Evolutionary conservation across 306 rosid species (phyloP).

Genomic region (Malus fusca): DNA sequence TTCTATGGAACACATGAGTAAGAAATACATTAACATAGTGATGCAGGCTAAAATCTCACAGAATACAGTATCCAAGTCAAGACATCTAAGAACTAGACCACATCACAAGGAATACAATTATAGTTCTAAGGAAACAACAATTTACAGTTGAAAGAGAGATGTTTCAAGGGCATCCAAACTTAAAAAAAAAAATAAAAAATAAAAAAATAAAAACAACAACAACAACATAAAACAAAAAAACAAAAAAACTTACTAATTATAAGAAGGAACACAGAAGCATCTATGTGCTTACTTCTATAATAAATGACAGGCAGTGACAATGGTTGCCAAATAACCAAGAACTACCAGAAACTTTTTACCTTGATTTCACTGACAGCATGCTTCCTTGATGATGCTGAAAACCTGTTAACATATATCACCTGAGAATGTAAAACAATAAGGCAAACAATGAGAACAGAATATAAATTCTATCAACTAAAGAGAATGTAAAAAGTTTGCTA

Average conservation of each 20-base stretch:
- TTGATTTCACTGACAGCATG: constrained; percentile 77
- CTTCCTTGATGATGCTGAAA: constrained; percentile 71
- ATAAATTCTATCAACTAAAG: background rate
- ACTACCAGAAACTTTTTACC: constrained; percentile 63
- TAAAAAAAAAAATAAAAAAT: no score
- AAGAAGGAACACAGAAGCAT: background rate
- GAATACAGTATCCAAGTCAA: background rate
- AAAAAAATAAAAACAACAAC: no score
- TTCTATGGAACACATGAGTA: background rate
- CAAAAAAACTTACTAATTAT: background rate
- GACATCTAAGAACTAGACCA: background rate
- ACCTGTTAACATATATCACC: constrained; percentile 91
- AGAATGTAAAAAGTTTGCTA: background rate
- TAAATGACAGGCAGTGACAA: background rate
- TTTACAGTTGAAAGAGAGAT: background rate
- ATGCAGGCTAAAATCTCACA: background rate
- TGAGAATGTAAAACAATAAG: constrained; percentile 30
- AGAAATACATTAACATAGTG: background rate
- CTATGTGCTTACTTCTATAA: background rate
- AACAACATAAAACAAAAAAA: no score
- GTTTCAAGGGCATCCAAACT: background rate
- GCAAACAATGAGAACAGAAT: background rate
- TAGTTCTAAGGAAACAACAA: background rate
- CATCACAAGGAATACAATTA: background rate
- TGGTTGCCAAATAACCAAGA: background rate